phyloP scores from a whole-genome alignment of 1,284 basidiomycete species.

The Ustilago crameri region DNA sequence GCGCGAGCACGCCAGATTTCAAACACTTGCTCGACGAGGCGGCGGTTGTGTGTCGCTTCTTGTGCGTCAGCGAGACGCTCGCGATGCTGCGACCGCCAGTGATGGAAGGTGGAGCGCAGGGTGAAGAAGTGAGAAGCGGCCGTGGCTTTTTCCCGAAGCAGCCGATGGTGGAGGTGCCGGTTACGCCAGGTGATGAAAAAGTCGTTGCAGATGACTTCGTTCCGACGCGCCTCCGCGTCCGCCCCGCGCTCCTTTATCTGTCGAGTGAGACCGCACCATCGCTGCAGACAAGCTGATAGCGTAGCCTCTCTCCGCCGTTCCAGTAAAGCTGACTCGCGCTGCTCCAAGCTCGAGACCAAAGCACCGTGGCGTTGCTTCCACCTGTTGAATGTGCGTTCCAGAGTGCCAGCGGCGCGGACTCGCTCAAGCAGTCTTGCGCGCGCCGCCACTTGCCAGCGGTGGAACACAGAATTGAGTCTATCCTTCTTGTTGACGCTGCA shows the following conservation, averaged over 20 bases:
- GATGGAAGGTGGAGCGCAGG: slow-evolving; percentile 12
- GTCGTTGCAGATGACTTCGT: slow-evolving; percentile 11
- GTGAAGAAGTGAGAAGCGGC: slow-evolving; percentile 16
- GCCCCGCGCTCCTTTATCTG: slow-evolving; percentile 10
- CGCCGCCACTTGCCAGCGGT: slow-evolving; percentile 25
- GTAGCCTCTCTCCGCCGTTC: neutral
- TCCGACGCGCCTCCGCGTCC: slow-evolving; percentile 4
- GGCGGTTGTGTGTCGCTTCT: slow-evolving; percentile 11
- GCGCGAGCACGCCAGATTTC: slow-evolving; percentile 38
- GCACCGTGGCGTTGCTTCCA: slow-evolving; percentile 30
- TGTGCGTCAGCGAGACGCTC: slow-evolving; percentile 16
- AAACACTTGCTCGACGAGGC: slow-evolving; percentile 25
- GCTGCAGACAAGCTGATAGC: slow-evolving; percentile 2
- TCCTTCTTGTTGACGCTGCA: neutral
- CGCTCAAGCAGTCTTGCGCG: slow-evolving; percentile 27
- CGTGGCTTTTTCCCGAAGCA: slow-evolving; percentile 14
- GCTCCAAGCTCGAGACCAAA: slow-evolving; percentile 22
- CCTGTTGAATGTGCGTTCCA: slow-evolving; percentile 19
- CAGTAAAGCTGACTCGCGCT: slow-evolving; percentile 30
- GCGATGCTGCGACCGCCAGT: slow-evolving; percentile 24
- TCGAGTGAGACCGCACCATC: slow-evolving; percentile 16
- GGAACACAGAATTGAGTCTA: neutral
- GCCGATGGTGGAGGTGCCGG: slow-evolving; percentile 15
- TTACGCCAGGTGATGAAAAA: slow-evolving; percentile 24
- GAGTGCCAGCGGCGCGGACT: neutral